Evolutionary conservation across 805 yeast species (phyloP).

Genomic region (Sugiyamaella lignohabitans): DNA sequence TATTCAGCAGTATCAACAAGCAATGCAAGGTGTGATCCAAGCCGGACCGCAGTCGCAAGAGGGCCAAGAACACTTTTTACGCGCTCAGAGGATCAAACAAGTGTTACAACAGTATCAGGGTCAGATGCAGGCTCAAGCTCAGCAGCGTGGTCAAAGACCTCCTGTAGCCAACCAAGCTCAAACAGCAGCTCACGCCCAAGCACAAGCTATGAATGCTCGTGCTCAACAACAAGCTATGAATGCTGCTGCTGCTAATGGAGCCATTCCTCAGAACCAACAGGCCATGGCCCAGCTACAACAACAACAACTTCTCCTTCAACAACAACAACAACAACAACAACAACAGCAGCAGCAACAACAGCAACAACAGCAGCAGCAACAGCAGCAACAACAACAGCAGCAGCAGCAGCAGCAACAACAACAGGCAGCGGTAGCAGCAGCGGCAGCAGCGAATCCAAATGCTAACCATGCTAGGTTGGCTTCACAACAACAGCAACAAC

Average conservation of each 20-base stretch:
- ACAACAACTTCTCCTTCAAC: constrained; percentile 13
- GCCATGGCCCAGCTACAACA: constrained; percentile 12
- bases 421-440: constrained; percentile 3
- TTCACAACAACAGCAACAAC: constrained; percentile 1
- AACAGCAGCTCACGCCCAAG: constrained; percentile 13
- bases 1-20: constrained; percentile 28
- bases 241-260: constrained; percentile 9
- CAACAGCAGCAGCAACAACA: constrained; percentile 11
- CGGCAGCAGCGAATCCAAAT: not conserved
- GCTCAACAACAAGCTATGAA: constrained; percentile 16
- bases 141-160: constrained; percentile 12
- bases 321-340: constrained; percentile 12
- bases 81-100: constrained; percentile 27
- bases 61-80: constrained; percentile 27
- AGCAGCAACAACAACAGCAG: constrained; percentile 14
- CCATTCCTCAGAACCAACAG: constrained; percentile 2
- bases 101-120: constrained; percentile 22
- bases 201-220: constrained; percentile 18
- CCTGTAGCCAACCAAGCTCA: constrained; percentile 7
- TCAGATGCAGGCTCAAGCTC: constrained; percentile 16
- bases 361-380: constrained; percentile 14
- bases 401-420: constrained; percentile 10
- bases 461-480: constrained; percentile 3
- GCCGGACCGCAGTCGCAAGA: constrained; percentile 26
- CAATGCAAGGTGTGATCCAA: constrained; percentile 22